Conservation (phyloP, 2,329 filamentous ascomycete genomes). For the Neopestalotiopsis rosae region DNA sequence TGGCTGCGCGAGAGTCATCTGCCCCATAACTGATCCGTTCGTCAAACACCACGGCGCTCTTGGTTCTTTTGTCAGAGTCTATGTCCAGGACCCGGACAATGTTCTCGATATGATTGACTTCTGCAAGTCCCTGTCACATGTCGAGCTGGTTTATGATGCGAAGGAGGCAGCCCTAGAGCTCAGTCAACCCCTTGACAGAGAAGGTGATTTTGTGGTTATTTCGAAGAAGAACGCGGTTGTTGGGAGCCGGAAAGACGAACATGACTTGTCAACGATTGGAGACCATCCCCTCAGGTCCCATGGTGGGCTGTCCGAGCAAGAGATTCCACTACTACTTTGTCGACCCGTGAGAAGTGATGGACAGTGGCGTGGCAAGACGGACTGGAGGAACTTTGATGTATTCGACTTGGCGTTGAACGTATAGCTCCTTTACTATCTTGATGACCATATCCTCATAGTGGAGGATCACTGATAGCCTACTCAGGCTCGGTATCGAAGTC, state of each 20-base stretch:
- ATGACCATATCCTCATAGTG: not conserved
- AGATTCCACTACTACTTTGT: conserved; percentile 32
- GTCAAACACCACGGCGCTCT: conserved; percentile 48
- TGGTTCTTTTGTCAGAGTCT: conserved; percentile 46
- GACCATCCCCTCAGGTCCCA: conserved; percentile 45
- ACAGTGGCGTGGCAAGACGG: not conserved
- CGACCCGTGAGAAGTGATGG: not conserved
- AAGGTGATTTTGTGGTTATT: conserved; percentile 46
- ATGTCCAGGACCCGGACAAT: conserved; percentile 32
- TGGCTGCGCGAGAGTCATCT: conserved; percentile 43
- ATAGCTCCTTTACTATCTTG: not conserved
- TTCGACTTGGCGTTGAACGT: not conserved
- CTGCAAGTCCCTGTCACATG: not conserved
- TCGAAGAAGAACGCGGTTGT: conserved; percentile 42
- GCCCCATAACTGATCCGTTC: conserved; percentile 49
- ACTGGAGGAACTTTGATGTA: not conserved
- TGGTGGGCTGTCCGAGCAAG: conserved; percentile 45
- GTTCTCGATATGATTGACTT: conserved; percentile 21
- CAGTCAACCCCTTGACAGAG: conserved; percentile 45
- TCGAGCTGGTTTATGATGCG: conserved; percentile 25
- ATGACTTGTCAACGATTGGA: conserved; percentile 38
- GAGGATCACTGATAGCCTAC: not conserved
- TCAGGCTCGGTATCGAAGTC: not conserved
- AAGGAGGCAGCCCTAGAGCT: conserved; percentile 38
- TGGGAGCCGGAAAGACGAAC: conserved; percentile 39